A percentile compares a stretch with the other conserved stretches of the same genome.
These are phyloP conservation scores for Penstemon newberryi DNA, from an alignment of 257 asterid genomes.

Conservation along the genomic window DNA sequence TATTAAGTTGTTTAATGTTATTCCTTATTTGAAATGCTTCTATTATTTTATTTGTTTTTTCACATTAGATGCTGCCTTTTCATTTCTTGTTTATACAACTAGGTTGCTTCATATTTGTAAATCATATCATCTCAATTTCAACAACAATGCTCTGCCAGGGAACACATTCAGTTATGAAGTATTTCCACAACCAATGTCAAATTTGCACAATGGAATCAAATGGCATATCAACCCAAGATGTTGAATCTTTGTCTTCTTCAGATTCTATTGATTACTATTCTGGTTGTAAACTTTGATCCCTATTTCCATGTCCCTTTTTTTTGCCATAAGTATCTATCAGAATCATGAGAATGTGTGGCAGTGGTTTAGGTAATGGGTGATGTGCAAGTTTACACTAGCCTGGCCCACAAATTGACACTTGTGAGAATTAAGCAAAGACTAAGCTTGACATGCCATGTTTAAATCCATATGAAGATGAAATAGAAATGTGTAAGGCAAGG, in stretches of 20 bases:
- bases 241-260: constrained; percentile 43
- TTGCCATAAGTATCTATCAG: constrained; percentile 25
- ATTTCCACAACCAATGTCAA: constrained; percentile 57
- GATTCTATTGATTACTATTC: constrained; percentile 44
- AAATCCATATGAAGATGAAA: constrained; percentile 39
- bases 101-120: constrained; percentile 15
- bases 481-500: constrained; percentile 48
- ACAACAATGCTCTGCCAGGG: constrained; percentile 61
- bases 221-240: constrained; percentile 40
- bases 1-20: no score
- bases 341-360: not conserved
- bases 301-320: constrained; percentile 20
- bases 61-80: not conserved
- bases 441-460: constrained; percentile 29
- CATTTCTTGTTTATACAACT: not conserved
- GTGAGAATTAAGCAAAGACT: constrained; percentile 39
- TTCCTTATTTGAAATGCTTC: no score
- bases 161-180: constrained; percentile 73
- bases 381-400: constrained; percentile 30
- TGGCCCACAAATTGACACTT: constrained; percentile 33
- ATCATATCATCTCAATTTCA: constrained; percentile 19
- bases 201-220: constrained; percentile 38
- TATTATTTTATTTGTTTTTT: no score
- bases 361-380: constrained; percentile 39
- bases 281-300: constrained; percentile 22